Conservation (phyloP, 2,329 filamentous ascomycete genomes). For the Penicillium palitans region DNA sequence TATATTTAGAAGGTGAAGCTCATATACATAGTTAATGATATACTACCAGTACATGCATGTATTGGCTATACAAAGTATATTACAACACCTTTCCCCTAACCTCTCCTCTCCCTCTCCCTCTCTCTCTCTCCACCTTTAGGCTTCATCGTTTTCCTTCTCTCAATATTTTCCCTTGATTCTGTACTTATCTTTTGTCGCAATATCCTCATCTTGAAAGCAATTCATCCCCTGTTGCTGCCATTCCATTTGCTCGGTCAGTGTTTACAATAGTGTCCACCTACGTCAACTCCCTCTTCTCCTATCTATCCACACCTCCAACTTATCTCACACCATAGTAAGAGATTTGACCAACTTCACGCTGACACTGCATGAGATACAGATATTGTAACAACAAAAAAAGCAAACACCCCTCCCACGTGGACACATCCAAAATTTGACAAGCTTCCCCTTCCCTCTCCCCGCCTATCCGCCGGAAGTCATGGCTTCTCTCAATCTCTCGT, state of each 20-base stretch:
- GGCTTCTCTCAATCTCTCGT: constrained; percentile 78
- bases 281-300: constrained; percentile 9
- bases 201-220: background rate
- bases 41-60: background rate
- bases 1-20: too few species aligned
- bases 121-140: constrained; percentile 5
- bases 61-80: background rate
- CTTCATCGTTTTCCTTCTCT: constrained; percentile 1
- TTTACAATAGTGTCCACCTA: constrained; percentile 6
- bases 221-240: background rate
- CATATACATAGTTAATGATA: too few species aligned
- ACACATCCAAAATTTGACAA: background rate
- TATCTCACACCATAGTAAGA: background rate
- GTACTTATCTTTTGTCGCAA: background rate
- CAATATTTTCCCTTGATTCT: background rate
- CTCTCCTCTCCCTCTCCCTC: background rate
- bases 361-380: constrained; percentile 2
- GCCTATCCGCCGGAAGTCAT: constrained; percentile 48
- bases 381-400: constrained; percentile 4
- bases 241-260: background rate
- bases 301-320: background rate
- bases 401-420: constrained; percentile 5
- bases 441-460: constrained; percentile 6
- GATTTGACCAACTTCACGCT: background rate
- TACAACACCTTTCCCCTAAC: background rate